Evolutionary conservation across 2,329 filamentous ascomycete genomes (phyloP), one percentile per base, ranked within the genome.

Genomic region (Penicillium sp.): DNA sequence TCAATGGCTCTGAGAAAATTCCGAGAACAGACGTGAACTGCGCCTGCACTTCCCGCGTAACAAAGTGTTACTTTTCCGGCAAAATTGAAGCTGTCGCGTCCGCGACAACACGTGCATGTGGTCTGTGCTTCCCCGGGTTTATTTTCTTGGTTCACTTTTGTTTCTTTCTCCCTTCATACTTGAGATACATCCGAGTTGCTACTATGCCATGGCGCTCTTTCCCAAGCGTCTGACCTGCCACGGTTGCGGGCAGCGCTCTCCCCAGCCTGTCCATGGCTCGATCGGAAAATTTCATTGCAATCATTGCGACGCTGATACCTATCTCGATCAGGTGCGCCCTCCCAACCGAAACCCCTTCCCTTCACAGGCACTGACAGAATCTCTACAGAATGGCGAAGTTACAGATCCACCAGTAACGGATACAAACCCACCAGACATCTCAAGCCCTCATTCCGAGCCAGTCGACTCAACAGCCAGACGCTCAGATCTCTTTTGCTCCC

Each of bases 301-400:
- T 16, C 74, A 79, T 51, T 98, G 93, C 74, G 87, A 93, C 60
- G 87, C 90, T 14, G 82, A 85, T 49, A 98, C 97, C 69, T 87
- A 88, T 71, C 75, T 96, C 26, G 93, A 98, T 65, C 78, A 91
- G 74, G 89, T 93, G 72, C 49, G 74, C 64, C 35, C 20, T 32
- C 40, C 24, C n/a, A 47, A 16, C 18, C 26, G 4, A 26, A 24
- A 13, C n/a, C 23, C 24, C 14, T 24, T 27, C n/a, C 47, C 39
- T 35, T 26, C 43, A 44, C 18, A 40, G 8, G 53, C 59, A 42
- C 61, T 58, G 48, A 55, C 57, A n/a, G 3, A 24, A 26, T 22
- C 23, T 39, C 11, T 49, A 2, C 61, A 93, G 86, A 81, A 88
- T 65, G 91, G 91, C 61, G 83, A 94, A 41, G 93, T 97, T 55